Base-by-base conservation (phyloP, 1,139 yeast genomes). In the Sugiyamaella novakii region DNA sequence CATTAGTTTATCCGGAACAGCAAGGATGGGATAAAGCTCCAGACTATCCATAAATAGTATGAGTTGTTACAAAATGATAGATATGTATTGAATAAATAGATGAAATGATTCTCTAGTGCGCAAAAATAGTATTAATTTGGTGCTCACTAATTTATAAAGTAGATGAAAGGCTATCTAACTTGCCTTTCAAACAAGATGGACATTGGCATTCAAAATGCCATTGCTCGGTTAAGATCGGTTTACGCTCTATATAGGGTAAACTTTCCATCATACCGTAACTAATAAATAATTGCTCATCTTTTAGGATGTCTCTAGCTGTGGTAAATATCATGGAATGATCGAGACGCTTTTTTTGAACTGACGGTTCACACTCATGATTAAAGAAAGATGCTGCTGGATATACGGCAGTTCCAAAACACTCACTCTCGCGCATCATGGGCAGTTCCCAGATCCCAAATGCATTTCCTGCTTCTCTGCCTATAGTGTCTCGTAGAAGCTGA, bases 371-470 rank as follows among this genome's bases (percentile, higher is more conserved):
- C 1, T 66, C 79, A 61, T 84, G 89, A 59, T 84, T 84, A 71
- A 84, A 84, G 59, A 73, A 83, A 1, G 89, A 83, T 0, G 85
- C 87, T 15, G 78, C 74, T 0, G 89, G 87, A 53, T 74, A 81
- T 1, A 84, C 74, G n/a, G 80, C 77, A 56, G 80, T 81, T 0
- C 91, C 91, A 46, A 82, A 72, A 58, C 79, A 82, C 59, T 84
- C 91, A 50, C 77, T 74, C 40, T 79, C 81, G 43, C 54, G 71
- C 78, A 11, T 59, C 50, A 46, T 68, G 57, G 55, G 71, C 62
- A 41, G 62, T 39, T 84, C 81, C 87, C 91, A 83, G 15, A 83
- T 80, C 0, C 89, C 89, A 66, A 84, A 84, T 0, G 89, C 84
- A 61, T 84, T 84, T n/a, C 86, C 84, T 30, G 83, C 76, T 54